Percentiles rank a stretch among this genome's conserved stretches.
Evolutionary conservation across 495 filamentous ascomycete genomes (phyloP).

Genomic region (Halenospora varia): DNA sequence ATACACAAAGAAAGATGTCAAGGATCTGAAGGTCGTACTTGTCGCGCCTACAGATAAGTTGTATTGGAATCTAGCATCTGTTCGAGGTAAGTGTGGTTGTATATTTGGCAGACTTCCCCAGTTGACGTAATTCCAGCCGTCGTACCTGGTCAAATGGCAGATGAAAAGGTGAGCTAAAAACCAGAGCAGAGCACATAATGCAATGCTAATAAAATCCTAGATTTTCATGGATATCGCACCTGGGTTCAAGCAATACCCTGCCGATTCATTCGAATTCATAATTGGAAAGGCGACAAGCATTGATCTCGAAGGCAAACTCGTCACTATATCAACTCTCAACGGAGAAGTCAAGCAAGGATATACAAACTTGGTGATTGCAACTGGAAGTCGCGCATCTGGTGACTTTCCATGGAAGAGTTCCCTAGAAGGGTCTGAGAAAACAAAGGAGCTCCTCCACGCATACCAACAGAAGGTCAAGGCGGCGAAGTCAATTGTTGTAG

Average conservation of each 20-base stretch:
- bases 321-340: constrained; percentile 35
- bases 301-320: constrained; percentile 38
- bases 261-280: constrained; percentile 50
- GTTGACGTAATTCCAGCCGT: constrained; percentile 28
- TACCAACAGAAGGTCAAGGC: constrained; percentile 41
- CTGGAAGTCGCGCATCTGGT: constrained; percentile 36
- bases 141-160: constrained; percentile 29
- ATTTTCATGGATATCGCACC: constrained; percentile 35
- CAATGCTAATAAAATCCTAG: not conserved
- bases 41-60: constrained; percentile 33
- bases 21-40: constrained; percentile 28
- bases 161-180: constrained; percentile 19
- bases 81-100: constrained; percentile 16
- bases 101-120: no score
- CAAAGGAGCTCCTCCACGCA: constrained; percentile 36
- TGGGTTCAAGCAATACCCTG: constrained; percentile 46
- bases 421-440: constrained; percentile 32
- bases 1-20: not conserved
- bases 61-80: constrained; percentile 32
- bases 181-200: not conserved
- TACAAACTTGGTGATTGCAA: constrained; percentile 55
- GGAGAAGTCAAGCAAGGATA: constrained; percentile 30
- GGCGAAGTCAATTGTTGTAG: constrained; percentile 59
- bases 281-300: constrained; percentile 47
- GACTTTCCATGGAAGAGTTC: constrained; percentile 50